phyloP scores from a whole-genome alignment of 164 flowering plant genomes.

The Dillenia suffruticosa region DNA sequence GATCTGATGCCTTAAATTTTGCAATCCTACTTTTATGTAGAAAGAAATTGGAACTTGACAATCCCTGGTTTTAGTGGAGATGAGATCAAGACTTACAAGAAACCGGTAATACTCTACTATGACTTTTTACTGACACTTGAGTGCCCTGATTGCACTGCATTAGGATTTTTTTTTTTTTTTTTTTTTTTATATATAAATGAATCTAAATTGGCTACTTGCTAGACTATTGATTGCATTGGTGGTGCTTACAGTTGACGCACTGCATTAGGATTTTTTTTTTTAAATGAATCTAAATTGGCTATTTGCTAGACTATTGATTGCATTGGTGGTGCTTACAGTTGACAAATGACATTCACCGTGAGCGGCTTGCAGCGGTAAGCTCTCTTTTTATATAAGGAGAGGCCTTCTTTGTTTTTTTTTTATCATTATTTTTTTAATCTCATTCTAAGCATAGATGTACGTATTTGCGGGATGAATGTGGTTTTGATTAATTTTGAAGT shows the following conservation, averaged over 20 bases:
- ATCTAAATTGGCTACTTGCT: too few species aligned
- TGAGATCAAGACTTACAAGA: conserved; percentile 78
- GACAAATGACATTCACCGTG: conserved; percentile 63
- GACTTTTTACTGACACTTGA: neutral
- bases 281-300: too few species aligned
- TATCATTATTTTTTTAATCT: neutral
- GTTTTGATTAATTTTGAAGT: neutral
- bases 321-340: conserved; percentile 37
- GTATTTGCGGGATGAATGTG: neutral
- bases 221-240: conserved; percentile 5
- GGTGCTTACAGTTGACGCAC: conserved; percentile 35
- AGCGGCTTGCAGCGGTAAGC: conserved; percentile 73
- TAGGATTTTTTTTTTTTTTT: too few species aligned
- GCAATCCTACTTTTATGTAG: conserved; percentile 31
- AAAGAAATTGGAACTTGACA: conserved; percentile 89
- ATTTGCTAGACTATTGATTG: neutral
- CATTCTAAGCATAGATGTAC: neutral
- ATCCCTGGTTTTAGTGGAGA: conserved; percentile 93
- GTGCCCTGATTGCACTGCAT: neutral
- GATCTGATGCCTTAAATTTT: neutral
- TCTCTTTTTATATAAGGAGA: conserved; percentile 1
- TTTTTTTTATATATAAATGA: too few species aligned
- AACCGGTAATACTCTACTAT: conserved; percentile 46
- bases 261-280: too few species aligned
- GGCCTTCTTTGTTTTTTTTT: neutral